Conservation (phyloP, 1,284 basidiomycete species). For the Hypsizygus ulmarius region DNA sequence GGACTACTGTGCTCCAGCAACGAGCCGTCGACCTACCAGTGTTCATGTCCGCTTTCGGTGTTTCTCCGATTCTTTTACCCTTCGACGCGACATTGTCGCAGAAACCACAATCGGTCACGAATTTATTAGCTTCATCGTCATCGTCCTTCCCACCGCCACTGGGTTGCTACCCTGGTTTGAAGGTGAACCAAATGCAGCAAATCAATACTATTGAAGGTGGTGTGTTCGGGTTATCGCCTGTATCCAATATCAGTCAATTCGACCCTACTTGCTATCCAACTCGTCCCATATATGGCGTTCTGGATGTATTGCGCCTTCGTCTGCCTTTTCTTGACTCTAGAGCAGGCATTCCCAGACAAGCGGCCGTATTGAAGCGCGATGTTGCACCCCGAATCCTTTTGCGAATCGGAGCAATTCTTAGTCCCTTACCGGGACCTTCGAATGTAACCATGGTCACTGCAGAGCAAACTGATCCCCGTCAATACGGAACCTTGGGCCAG, state of each 20-base stretch:
- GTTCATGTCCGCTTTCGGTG: constrained; percentile 46
- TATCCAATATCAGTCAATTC: constrained; percentile 35
- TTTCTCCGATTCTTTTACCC: constrained; percentile 54
- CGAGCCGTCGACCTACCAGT: constrained; percentile 36
- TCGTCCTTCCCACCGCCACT: constrained; percentile 56
- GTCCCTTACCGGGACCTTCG: constrained; percentile 38
- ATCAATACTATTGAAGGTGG: constrained; percentile 47
- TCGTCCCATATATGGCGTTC: constrained; percentile 60
- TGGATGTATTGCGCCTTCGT: constrained; percentile 54
- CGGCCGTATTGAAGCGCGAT: constrained; percentile 43
- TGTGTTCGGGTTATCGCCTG: constrained; percentile 47
- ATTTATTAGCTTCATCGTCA: constrained; percentile 40
- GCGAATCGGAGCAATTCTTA: constrained; percentile 48
- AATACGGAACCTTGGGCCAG: constrained; percentile 52
- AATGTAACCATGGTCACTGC: constrained; percentile 29
- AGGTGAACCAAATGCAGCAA: constrained; percentile 34
- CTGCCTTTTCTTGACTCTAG: constrained; percentile 51
- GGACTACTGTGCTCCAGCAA: constrained; percentile 53
- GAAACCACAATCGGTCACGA: constrained; percentile 30
- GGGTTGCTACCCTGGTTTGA: constrained; percentile 55
- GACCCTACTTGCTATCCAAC: constrained; percentile 50
- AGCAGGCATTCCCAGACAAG: constrained; percentile 45
- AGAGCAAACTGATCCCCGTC: constrained; percentile 45
- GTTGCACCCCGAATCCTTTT: constrained; percentile 47
- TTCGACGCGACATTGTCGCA: constrained; percentile 49